These are phyloP conservation scores for Diutina rugosa DNA, from an alignment of 1,139 yeast genomes.

Conservation along the genomic window DNA sequence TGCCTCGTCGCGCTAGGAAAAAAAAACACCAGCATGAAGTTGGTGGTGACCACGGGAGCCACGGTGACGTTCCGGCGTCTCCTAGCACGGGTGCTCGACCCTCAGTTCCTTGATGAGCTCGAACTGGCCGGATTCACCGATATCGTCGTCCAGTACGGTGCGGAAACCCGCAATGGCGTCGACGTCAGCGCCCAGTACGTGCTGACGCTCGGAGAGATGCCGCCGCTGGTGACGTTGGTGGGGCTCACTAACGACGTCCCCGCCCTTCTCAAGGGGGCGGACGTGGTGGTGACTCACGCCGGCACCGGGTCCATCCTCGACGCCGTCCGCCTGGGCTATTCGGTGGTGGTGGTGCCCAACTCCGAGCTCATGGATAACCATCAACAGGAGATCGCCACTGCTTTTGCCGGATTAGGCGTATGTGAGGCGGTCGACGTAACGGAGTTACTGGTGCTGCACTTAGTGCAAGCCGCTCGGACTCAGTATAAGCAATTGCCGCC, in stretches of 20 bases:
- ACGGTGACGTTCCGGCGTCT: slow-evolving; percentile 62
- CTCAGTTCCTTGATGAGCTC: slow-evolving; percentile 22
- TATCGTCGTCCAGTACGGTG: slow-evolving; percentile 62
- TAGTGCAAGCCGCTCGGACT: neutral
- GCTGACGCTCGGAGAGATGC: slow-evolving; percentile 3
- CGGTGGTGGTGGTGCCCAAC: slow-evolving; percentile 62
- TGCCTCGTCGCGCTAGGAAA: neutral
- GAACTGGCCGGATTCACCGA: slow-evolving; percentile 18
- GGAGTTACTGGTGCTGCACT: neutral
- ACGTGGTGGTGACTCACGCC: slow-evolving; percentile 74
- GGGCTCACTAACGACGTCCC: slow-evolving; percentile 4
- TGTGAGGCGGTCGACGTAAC: neutral
- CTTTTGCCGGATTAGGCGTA: slow-evolving; percentile 20
- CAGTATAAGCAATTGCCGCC: neutral
- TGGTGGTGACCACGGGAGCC: slow-evolving; percentile 72
- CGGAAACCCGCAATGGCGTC: slow-evolving; percentile 18
- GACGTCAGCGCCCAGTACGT: slow-evolving; percentile 15
- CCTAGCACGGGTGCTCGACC: slow-evolving; percentile 25
- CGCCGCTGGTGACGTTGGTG: neutral
- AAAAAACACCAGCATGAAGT: neutral
- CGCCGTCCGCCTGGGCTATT: slow-evolving; percentile 41
- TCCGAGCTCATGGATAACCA: slow-evolving; percentile 71
- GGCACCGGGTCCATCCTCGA: slow-evolving; percentile 92
- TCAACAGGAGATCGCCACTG: slow-evolving; percentile 65
- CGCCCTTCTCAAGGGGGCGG: slow-evolving; percentile 14